Conservation (phyloP, 164 flowering plant genomes). For the Vitis amurensis region DNA sequence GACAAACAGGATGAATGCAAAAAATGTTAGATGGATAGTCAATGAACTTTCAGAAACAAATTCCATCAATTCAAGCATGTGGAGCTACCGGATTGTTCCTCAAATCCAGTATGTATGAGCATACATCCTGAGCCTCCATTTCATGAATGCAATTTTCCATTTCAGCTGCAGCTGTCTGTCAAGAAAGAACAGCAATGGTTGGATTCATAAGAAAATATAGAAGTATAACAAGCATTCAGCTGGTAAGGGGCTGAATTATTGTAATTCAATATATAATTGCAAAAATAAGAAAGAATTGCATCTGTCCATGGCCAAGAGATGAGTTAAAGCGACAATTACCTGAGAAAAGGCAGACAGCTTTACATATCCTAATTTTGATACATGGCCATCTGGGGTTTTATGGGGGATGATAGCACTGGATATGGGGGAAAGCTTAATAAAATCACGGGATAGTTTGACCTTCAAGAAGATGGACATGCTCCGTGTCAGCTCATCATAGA, state of each 20-base stretch:
- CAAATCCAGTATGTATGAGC: conserved; percentile 86
- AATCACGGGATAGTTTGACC: conserved; percentile 88
- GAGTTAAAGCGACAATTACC: conserved; percentile 34
- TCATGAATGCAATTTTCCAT: conserved; percentile 79
- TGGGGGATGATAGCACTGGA: conserved; percentile 83
- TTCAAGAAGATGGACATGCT: conserved; percentile 26
- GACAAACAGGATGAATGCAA: background rate
- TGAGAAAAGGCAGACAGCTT: conserved; percentile 85
- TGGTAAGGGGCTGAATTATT: background rate
- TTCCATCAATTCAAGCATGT: background rate
- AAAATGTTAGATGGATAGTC: background rate
- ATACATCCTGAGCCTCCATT: conserved; percentile 83
- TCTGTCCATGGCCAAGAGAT: background rate
- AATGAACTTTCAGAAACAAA: background rate
- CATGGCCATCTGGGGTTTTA: conserved; percentile 68
- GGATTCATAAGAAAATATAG: too few species aligned
- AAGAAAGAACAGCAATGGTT: background rate
- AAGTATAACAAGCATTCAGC: too few species aligned
- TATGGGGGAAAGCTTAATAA: conserved; percentile 74
- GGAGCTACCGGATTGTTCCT: conserved; percentile 82
- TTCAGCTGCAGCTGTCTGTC: conserved; percentile 85
- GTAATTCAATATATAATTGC: background rate
- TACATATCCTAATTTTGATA: conserved; percentile 85
- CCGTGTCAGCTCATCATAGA: background rate
- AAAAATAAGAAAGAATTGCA: background rate